Base-by-base conservation (phyloP, 2,329 filamentous ascomycete species). In the Colletotrichum destructivum region DNA sequence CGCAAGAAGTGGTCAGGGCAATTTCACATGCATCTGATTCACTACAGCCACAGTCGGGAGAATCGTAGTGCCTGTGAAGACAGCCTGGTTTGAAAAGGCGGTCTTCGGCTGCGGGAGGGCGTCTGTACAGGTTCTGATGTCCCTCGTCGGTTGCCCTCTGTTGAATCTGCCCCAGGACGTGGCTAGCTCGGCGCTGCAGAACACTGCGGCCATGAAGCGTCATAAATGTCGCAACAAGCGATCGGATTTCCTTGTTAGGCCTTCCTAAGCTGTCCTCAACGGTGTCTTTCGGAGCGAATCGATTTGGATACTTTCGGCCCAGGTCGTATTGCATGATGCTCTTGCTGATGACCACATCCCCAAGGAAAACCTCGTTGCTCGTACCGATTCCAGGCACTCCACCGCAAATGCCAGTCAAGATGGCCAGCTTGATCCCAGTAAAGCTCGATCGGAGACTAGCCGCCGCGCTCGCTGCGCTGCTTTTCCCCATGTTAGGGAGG, bases 401-500 rank as follows among this genome's bases (percentile, higher is more conserved):
- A 26, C 26, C 4, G 4, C 4, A 26, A 11, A 85, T 78, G 0
- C 83, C 84, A 4, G 81, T 79, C 0, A 85, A 57, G 1, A 86
- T 54, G 0, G 72, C 79, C 0, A 85, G 75, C 46, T 76, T 77
- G 6, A 86, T 68, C 2, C 72, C 68, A 0, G 69, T 64, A 56
- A 81, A 85, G 59, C 81, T 85, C 2, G 71, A 74, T 0, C 77
- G 77, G 16, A 85, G 66, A 35, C 73, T 75, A 0, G 77, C 70
- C 0, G 79, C 74, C 0, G 77, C 73, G 1, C 62, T 57, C 0
- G 80, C 76, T 0, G 80, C 77, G 44, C 35, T 77, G 15, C 51
- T 73, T 38, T 77, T 81, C 9, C 80, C 80, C 62, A 79, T 80
- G 6, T 47, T 57, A 6, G 78, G 73, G 8, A 80, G 72, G 4